Conservation (phyloP, 306 rosid species). For the Cucurbita ficifolia region DNA sequence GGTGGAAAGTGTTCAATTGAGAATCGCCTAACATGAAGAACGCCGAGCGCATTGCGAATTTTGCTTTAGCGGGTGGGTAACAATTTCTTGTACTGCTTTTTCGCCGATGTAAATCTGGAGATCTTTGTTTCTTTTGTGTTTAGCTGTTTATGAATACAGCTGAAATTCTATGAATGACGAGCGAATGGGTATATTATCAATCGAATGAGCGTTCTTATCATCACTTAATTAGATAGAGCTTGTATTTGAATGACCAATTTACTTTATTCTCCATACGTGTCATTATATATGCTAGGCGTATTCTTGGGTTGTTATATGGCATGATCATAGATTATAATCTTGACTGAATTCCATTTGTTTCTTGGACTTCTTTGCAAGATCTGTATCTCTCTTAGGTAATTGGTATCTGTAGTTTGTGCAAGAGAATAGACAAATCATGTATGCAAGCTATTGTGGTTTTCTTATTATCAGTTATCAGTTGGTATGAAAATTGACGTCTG, state of each 20-base stretch:
- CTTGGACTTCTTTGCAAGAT: neutral
- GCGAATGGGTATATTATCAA: neutral
- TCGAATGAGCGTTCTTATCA: neutral
- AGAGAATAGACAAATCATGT: neutral
- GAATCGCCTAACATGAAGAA: slow-evolving; percentile 43
- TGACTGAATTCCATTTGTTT: neutral
- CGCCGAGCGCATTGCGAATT: slow-evolving; percentile 70
- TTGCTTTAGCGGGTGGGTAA: slow-evolving; percentile 88
- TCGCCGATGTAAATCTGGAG: neutral
- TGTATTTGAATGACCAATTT: neutral
- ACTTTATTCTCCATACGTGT: neutral
- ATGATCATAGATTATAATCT: neutral
- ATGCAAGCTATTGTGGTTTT: neutral
- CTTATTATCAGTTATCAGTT: neutral
- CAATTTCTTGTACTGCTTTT: slow-evolving; percentile 1
- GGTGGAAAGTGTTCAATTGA: slow-evolving; percentile 1
- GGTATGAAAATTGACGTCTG: neutral
- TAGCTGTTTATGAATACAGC: neutral
- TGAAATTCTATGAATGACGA: neutral
- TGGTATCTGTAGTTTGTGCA: neutral
- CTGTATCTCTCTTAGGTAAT: neutral
- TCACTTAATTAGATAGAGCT: neutral
- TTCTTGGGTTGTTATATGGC: neutral
- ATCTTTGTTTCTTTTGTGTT: neutral
- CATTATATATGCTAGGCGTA: neutral